Evolutionary conservation across 2,329 filamentous ascomycete genomes (phyloP), one percentile per base, ranked within the genome.

Genomic region (Helotiales sp.): DNA sequence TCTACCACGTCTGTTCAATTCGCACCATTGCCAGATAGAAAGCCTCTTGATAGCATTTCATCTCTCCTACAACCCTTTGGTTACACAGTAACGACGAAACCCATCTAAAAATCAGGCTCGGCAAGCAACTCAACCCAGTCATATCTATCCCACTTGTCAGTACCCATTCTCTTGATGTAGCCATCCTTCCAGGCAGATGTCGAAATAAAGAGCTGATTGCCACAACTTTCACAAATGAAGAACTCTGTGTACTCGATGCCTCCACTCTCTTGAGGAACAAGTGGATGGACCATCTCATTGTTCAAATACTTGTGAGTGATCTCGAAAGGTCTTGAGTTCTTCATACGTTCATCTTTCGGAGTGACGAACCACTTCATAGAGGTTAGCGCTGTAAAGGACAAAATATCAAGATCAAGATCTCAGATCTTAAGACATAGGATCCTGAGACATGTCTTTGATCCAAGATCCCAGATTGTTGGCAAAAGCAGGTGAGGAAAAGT

Each of bases 191-290:
- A 61, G 47, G 59, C 43, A 6, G 43, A 30, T 17, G 59, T 34
- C 2, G 59, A 24, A 24, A 61, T 45, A 28, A 13, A 61, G 11
- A 61, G 59, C 45, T 61, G 59, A 20, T 61, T 61, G 3, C 59
- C 59, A 37, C 59, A 61, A 22, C 43, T 61, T 24, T 61, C 59
- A 30, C 59, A 61, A 28, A 61, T 61, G 59, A 61, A 61, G 45
- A 61, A 61, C 28, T 61, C 59, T 26, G 26, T 22, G 28, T 61
- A 61, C 3, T 61, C 28, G 5, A 61, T 28, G 37, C 59, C 59
- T 40, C 54, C 59, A 26, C 24, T 28, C 24, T 34, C 28, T 10
- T 50, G 15, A 22, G 59, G 59, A 37, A 34, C 43, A 11, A 61
- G 28, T 8, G 40, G 13, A 50, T 49, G 43, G 5, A 37, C 11